Evolutionary conservation across 352 stramenopile genomes (phyloP), one percentile per base, ranked within the genome.

Genomic region (Sclerospora graminicola): DNA sequence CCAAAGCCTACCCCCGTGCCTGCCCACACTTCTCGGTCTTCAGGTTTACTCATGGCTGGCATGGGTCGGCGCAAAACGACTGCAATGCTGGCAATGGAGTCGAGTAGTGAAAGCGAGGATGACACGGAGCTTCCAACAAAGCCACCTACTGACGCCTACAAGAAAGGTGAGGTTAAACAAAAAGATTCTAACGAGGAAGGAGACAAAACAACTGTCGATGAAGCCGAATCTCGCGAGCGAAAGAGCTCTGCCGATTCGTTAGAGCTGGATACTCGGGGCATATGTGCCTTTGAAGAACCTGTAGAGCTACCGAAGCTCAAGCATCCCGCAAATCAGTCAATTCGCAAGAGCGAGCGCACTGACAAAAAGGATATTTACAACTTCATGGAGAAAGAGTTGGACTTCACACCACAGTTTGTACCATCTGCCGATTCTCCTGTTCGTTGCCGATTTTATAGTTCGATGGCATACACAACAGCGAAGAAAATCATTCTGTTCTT

Each of bases 401-500:
- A 91, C 45, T 94, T 90, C 33, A 87, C 75, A 1, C 70, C 79
- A 38, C 60, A 85, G 28, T 94, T 94, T 57, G 77, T 94, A 4
- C 82, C 82, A 30, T 91, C 82, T 15, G 71, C 79, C 13, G 82
- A 94, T n/a, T 83, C 82, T 29, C 78, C 80, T 5, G 80, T 94
- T 23, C 82, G 82, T 16, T 94, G 82, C 38, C 77, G 82, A 13
- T 70, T 94, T 35, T 94, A 94, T 54, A 87, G 70, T 31, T 90
- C 82, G 6, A 94, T 94, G 82, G 79, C 82, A 41, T 94, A 89
- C 48, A 61, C 75, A 16, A 84, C 63, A 30, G 79, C 82, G n/a
- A 94, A 84, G 43, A 91, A 91, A 41, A 60, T 94, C 23, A 68
- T 94, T 18, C 27, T 94, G 37, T 92, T 94, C 45, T 52, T 94